Conservation (phyloP, 306 rosid species). For the Medicago arabica region DNA sequence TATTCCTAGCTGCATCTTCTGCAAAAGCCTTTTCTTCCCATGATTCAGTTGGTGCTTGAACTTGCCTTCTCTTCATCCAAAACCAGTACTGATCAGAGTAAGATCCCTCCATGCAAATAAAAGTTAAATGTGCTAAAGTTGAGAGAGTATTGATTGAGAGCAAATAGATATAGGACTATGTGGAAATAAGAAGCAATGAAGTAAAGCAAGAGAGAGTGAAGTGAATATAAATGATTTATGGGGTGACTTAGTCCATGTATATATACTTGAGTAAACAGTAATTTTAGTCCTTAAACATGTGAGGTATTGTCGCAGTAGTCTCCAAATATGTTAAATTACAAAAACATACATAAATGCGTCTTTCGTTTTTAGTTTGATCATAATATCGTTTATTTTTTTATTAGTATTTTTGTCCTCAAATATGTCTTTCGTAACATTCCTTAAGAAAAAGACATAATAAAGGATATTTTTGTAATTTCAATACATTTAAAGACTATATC, state of each 20-base stretch:
- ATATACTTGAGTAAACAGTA: not conserved
- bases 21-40: slow-evolving; percentile 96
- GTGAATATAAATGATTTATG: slow-evolving; percentile 27
- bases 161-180: not conserved
- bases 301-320: not conserved
- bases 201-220: slow-evolving; percentile 25
- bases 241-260: slow-evolving; percentile 12
- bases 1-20: slow-evolving; percentile 62
- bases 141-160: not conserved
- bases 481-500: too few species aligned
- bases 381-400: too few species aligned
- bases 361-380: not conserved
- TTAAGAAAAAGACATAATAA: too few species aligned
- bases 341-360: not conserved
- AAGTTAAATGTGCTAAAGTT: not conserved
- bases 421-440: too few species aligned
- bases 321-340: not conserved
- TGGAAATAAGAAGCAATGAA: slow-evolving; percentile 18
- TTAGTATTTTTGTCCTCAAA: too few species aligned
- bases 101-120: slow-evolving; percentile 45
- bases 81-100: slow-evolving; percentile 32
- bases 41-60: slow-evolving; percentile 34
- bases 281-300: not conserved
- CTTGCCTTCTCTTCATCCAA: slow-evolving; percentile 53
- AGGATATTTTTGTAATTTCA: not conserved